Evolutionary conservation across 164 flowering plant genomes (phyloP), one percentile per base, ranked within the genome.

Genomic region (Vitis cinerea): DNA sequence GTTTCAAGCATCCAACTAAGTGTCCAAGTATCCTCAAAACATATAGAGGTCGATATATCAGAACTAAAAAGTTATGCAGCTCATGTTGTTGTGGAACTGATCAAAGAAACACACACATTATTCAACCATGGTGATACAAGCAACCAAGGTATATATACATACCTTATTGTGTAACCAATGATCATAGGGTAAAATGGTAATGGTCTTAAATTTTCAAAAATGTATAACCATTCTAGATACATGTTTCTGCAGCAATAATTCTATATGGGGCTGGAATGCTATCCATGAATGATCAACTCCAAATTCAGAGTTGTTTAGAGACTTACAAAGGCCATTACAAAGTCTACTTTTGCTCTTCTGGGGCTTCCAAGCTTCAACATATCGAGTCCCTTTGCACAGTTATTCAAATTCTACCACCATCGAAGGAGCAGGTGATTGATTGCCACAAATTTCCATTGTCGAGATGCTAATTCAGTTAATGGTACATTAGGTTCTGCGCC

Each of bases 21-120:
- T 49, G 31, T 64, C 27, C 50, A 23, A 19, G 37, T 6, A 15
- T 64, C 55, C 8, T 9, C 37, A 9, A 15, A 12, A 15, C 55
- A 64, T 53, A 64, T 64, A 49, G 66, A 64, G 66, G 10, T 64
- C 47, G 11, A 51, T 64, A 37, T 51, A 9, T 50, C 66, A 8
- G 56, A 50, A 23, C n/a, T 50, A 14, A 50, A 11, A 17, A 13
- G 16, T 31, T 12, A 17, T 12, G 55, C 55, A 13, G 9, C 53
- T n/a, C 48, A 60, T 11, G 63, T 60, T 16, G 16, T 61, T 12
- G 23, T 48, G 54, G 23, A 64, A 64, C 66, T 48, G 17, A 23
- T 64, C 31, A 64, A 64, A 8, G 15, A 50, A 57, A 17, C 59
- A 16, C 8, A 57, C 29, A 19, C 9, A 3, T n/a, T 57, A 8